These are phyloP conservation scores for Saccharum officinarum DNA, from an alignment of 176 grass and related monocot species.

Conservation along the genomic window DNA sequence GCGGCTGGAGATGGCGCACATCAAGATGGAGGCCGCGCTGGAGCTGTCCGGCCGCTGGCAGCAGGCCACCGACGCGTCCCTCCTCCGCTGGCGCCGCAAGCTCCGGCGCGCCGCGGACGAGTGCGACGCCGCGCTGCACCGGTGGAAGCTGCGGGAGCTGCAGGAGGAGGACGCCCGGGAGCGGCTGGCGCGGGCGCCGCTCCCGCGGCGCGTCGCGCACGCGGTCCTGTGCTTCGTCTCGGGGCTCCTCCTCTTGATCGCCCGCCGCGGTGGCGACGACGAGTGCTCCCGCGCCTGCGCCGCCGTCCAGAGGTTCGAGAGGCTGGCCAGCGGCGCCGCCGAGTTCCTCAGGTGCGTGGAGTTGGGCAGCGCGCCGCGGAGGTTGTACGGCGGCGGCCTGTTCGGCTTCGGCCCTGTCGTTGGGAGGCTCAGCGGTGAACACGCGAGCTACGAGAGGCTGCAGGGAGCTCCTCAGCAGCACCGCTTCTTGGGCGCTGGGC, in stretches of 20 bases:
- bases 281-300: not conserved
- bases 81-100: not conserved
- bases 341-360: conserved; percentile 17
- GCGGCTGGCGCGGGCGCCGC: not conserved
- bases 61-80: not conserved
- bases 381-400: not conserved
- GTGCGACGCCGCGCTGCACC: conserved; percentile 19
- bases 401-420: not conserved
- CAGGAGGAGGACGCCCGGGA: conserved; percentile 15
- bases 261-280: not conserved
- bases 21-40: conserved; percentile 34
- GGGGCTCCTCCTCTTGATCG: not conserved
- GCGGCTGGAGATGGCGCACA: conserved; percentile 35
- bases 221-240: not conserved
- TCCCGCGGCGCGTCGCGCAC: not conserved
- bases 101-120: conserved; percentile 20
- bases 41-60: conserved; percentile 13
- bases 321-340: conserved; percentile 7
- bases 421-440: not conserved
- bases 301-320: conserved; percentile 1
- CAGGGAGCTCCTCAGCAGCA: not conserved
- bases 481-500: not conserved
- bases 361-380: not conserved
- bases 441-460: not conserved
- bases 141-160: conserved; percentile 23